Evolutionary conservation across 495 filamentous ascomycete genomes (phyloP).

Genomic region (Aspergillus cristatus): DNA sequence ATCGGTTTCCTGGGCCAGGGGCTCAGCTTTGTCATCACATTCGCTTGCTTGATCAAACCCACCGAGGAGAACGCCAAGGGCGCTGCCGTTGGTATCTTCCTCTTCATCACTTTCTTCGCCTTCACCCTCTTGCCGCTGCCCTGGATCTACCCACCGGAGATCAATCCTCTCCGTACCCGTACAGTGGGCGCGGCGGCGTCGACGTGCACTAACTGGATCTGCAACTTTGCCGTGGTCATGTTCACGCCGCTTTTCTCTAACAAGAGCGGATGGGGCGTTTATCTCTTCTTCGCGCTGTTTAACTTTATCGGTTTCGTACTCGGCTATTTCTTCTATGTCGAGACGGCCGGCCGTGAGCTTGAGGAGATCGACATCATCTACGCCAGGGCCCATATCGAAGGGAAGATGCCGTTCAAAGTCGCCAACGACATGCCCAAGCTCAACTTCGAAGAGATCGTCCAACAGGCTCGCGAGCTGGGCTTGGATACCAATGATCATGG

Average conservation of each 20-base stretch:
- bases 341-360: conserved; percentile 56
- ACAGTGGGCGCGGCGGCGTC: conserved; percentile 55
- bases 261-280: conserved; percentile 5
- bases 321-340: conserved; percentile 59
- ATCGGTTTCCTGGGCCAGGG: conserved; percentile 22
- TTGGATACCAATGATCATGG: conserved; percentile 1
- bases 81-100: conserved; percentile 60
- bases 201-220: conserved; percentile 60
- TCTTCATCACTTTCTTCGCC: conserved; percentile 59
- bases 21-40: conserved; percentile 19
- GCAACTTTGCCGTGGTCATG: conserved; percentile 67
- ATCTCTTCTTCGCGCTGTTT: conserved; percentile 55
- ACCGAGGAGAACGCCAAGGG: conserved; percentile 45
- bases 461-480: conserved; percentile 12
- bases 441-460: conserved; percentile 16
- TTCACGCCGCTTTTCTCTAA: conserved; percentile 41
- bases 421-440: conserved; percentile 27
- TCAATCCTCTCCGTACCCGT: conserved; percentile 61
- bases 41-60: conserved; percentile 49
- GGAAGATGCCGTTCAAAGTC: conserved; percentile 23
- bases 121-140: conserved; percentile 48
- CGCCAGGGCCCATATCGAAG: conserved; percentile 28
- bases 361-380: conserved; percentile 59
- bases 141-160: conserved; percentile 50
- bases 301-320: conserved; percentile 58